Conservation (phyloP, 1,139 yeast species). For the Pichia sp. region DNA sequence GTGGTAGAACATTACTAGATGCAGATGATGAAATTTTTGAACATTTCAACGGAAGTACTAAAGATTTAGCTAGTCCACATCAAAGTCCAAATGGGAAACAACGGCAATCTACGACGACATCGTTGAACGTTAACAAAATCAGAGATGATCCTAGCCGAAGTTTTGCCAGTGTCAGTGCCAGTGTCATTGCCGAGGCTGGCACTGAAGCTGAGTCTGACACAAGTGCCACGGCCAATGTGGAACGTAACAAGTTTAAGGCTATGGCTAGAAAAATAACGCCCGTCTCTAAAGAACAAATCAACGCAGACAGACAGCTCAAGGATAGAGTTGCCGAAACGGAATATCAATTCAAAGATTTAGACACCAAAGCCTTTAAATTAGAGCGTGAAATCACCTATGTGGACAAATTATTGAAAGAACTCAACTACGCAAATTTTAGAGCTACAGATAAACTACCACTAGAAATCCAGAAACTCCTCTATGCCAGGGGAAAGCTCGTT, state of each 20-base stretch:
- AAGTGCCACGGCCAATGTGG: background rate
- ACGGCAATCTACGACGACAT: background rate
- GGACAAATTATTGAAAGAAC: constrained; percentile 16
- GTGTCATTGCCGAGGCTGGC: background rate
- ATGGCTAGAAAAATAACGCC: constrained; percentile 16
- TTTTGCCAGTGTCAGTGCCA: constrained; percentile 1
- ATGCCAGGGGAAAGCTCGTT: constrained; percentile 23
- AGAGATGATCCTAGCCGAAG: background rate
- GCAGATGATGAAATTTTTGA: constrained; percentile 12
- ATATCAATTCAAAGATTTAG: constrained; percentile 15
- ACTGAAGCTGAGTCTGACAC: background rate
- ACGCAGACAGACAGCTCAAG: constrained; percentile 7
- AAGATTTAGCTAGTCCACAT: constrained; percentile 10
- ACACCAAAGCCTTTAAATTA: constrained; percentile 21
- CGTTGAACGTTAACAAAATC: background rate
- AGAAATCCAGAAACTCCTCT: constrained; percentile 22
- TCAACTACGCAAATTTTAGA: constrained; percentile 11
- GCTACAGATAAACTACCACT: background rate
- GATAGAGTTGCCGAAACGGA: constrained; percentile 17
- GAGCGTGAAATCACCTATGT: constrained; percentile 26
- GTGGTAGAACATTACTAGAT: too few relatives aligned
- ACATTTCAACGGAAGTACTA: constrained; percentile 11
- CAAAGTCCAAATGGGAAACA: background rate
- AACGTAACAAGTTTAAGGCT: constrained; percentile 11
- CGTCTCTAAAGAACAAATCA: constrained; percentile 12